Percentiles rank a stretch among this genome's conserved stretches.
Evolutionary conservation across 2,329 filamentous ascomycete species (phyloP).

Genomic region (Cladosporium sp.): DNA sequence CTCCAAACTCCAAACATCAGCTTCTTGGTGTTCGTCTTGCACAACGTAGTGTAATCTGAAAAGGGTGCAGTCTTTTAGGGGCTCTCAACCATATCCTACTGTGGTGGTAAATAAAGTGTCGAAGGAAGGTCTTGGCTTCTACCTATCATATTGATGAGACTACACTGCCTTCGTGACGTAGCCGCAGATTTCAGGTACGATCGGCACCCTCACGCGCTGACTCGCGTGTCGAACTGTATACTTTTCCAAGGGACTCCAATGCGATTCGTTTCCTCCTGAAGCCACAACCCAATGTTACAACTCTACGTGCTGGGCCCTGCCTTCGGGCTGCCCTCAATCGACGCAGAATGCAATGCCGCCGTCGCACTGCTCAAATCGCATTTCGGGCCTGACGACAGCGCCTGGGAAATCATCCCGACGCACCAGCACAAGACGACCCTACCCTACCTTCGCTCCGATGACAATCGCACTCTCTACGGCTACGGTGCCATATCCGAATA

Average conservation of each 20-base stretch:
- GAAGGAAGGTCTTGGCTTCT: too few relatives aligned
- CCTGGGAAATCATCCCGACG: conserved; percentile 67
- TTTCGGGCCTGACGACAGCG: conserved; percentile 45
- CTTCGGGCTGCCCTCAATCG: conserved; percentile 82
- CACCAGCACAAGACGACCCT: conserved; percentile 22
- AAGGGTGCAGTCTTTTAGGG: too few relatives aligned
- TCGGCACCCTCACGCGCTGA: background rate
- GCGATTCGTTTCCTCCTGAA: background rate
- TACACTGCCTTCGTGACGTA: too few relatives aligned
- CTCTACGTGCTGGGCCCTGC: conserved; percentile 88
- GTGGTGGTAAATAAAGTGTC: too few relatives aligned
- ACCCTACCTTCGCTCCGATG: conserved; percentile 43
- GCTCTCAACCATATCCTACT: too few relatives aligned
- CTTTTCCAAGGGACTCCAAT: conserved; percentile 3
- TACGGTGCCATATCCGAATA: conserved; percentile 52
- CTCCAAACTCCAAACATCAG: too few relatives aligned
- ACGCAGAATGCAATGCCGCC: conserved; percentile 80
- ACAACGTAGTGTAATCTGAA: too few relatives aligned
- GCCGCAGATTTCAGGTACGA: too few relatives aligned
- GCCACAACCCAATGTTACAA: conserved; percentile 16
- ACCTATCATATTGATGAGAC: too few relatives aligned
- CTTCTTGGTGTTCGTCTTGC: too few relatives aligned
- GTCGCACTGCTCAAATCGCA: conserved; percentile 68
- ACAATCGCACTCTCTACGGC: conserved; percentile 45
- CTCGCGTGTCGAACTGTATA: conserved; percentile 1